A percentile compares a stretch with the other conserved stretches of the same genome.
These are phyloP conservation scores for Xylaria castorea DNA, from an alignment of 495 filamentous ascomycete species.

Conservation along the genomic window DNA sequence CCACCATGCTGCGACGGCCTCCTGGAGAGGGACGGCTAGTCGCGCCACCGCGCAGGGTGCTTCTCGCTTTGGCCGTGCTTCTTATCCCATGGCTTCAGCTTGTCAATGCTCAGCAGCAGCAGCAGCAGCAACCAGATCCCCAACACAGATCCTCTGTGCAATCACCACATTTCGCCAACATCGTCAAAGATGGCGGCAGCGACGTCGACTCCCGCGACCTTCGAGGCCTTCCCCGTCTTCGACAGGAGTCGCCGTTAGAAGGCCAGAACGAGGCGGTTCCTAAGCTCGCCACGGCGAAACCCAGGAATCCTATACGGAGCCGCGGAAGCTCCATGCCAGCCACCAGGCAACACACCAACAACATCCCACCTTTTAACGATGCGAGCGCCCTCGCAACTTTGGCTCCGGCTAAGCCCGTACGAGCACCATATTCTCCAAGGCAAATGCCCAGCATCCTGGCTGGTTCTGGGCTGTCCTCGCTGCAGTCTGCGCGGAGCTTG, in stretches of 20 bases:
- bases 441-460: slow-evolving; percentile 55
- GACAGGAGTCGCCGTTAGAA: slow-evolving; percentile 42
- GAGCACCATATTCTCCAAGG: slow-evolving; percentile 77
- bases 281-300: slow-evolving; percentile 37
- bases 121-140: slow-evolving; percentile 45
- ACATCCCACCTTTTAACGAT: slow-evolving; percentile 65
- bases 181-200: slow-evolving; percentile 40
- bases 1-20: slow-evolving; percentile 64
- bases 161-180: slow-evolving; percentile 35
- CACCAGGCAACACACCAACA: slow-evolving; percentile 47
- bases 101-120: slow-evolving; percentile 68
- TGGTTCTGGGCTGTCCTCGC: slow-evolving; percentile 71
- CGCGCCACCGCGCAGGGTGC: slow-evolving; percentile 52
- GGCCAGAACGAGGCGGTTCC: slow-evolving; percentile 28
- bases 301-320: slow-evolving; percentile 25
- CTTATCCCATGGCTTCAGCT: slow-evolving; percentile 58
- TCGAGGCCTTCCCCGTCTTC: slow-evolving; percentile 30
- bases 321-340: slow-evolving; percentile 31
- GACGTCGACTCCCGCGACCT: slow-evolving; percentile 32
- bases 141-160: slow-evolving; percentile 36
- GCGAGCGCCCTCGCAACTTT: slow-evolving; percentile 93
- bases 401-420: slow-evolving; percentile 88
- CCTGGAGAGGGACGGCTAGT: slow-evolving; percentile 56
- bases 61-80: slow-evolving; percentile 58
- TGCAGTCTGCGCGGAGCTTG: slow-evolving; percentile 91